Conservation (phyloP, 2,329 filamentous ascomycete species). For the Verticillium nonalfalfae region DNA sequence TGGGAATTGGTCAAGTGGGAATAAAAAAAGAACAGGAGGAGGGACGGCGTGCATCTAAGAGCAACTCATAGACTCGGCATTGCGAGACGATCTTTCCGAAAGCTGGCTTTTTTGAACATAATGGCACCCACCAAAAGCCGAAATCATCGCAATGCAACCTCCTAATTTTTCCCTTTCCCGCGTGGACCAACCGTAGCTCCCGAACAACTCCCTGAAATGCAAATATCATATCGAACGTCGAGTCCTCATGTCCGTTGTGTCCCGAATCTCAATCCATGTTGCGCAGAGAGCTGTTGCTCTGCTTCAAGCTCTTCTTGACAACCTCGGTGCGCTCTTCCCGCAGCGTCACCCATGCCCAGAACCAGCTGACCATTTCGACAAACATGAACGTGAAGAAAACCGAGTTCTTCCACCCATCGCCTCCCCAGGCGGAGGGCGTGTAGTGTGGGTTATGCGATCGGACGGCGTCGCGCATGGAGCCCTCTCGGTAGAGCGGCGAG, state of each 20-base stretch:
- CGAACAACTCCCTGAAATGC: not conserved
- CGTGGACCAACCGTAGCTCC: not conserved
- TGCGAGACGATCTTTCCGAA: not conserved
- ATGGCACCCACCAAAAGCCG: not conserved
- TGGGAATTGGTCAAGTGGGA: slow-evolving; percentile 18
- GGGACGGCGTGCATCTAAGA: not conserved
- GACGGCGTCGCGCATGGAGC: slow-evolving; percentile 21
- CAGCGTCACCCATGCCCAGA: slow-evolving; percentile 73
- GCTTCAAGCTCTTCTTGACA: slow-evolving; percentile 25
- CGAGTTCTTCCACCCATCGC: slow-evolving; percentile 73
- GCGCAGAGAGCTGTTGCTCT: slow-evolving; percentile 15
- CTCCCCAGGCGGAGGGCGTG: slow-evolving; percentile 37
- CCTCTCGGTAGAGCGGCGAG: slow-evolving; percentile 37
- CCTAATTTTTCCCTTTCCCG: not conserved
- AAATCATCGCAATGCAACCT: not conserved
- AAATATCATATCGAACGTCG: not conserved
- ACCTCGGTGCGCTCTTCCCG: slow-evolving; percentile 54
- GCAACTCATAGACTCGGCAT: not conserved
- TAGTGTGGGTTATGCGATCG: slow-evolving; percentile 26
- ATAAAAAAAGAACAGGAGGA: slow-evolving; percentile 3
- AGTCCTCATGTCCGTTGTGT: not conserved
- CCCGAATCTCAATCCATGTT: not conserved
- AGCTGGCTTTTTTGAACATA: too few relatives aligned
- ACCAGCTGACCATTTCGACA: slow-evolving; percentile 77
- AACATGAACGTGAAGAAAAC: slow-evolving; percentile 82